These are phyloP conservation scores for Penicillium brevicompactum DNA, from an alignment of 2,329 filamentous ascomycete genomes.

Conservation along the genomic window DNA sequence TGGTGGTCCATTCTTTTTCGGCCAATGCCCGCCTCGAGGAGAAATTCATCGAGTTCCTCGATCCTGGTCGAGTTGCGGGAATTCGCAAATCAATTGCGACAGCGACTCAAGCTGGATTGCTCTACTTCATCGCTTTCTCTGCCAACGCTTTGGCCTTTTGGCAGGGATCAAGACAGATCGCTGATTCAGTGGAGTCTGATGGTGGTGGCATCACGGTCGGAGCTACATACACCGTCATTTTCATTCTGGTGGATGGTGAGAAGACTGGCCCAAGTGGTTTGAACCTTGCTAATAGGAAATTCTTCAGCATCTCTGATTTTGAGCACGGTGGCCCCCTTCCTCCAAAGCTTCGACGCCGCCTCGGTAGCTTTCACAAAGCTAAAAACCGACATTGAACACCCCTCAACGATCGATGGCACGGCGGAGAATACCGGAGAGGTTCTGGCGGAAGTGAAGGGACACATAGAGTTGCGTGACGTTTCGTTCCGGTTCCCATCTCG, in stretches of 20 bases:
- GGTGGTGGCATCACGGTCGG: slow-evolving; percentile 28
- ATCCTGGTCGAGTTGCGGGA: slow-evolving; percentile 52
- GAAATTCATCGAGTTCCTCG: slow-evolving; percentile 58
- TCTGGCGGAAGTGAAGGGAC: slow-evolving; percentile 21
- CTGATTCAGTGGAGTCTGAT: slow-evolving; percentile 26
- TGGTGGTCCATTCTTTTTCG: slow-evolving; percentile 64
- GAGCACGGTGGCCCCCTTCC: slow-evolving; percentile 38
- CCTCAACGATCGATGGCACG: slow-evolving; percentile 48
- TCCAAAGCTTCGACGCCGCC: slow-evolving; percentile 51
- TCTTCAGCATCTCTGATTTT: slow-evolving; percentile 38
- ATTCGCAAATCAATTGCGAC: slow-evolving; percentile 59
- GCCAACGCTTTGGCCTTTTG: slow-evolving; percentile 69
- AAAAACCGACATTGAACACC: slow-evolving; percentile 58
- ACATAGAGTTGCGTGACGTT: slow-evolving; percentile 35
- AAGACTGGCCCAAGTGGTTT: not conserved
- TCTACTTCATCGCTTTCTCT: slow-evolving; percentile 69
- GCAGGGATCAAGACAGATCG: slow-evolving; percentile 62
- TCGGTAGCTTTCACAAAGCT: slow-evolving; percentile 59
- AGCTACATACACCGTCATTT: slow-evolving; percentile 37
- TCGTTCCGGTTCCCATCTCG: slow-evolving; percentile 31
- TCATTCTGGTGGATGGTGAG: slow-evolving; percentile 38
- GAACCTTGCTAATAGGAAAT: not conserved
- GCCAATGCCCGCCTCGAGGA: slow-evolving; percentile 60
- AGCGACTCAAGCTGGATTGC: slow-evolving; percentile 60
- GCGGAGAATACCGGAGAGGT: slow-evolving; percentile 11